Evolutionary conservation across 1,139 yeast species (phyloP), one percentile per base, ranked within the genome.

Genomic region (Yueomyces sp.): DNA sequence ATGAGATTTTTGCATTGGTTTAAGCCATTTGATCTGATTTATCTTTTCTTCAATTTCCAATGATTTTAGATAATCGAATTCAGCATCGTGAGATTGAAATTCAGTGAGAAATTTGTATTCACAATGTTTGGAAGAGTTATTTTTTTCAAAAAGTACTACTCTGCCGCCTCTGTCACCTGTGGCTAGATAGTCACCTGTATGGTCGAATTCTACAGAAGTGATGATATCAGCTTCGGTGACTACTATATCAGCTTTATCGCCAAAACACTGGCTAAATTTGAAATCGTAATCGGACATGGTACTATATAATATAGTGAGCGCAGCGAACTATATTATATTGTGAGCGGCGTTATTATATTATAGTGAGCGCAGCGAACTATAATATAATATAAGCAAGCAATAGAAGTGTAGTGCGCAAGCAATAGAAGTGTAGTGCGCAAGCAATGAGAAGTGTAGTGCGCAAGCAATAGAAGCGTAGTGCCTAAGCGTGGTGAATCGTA

Each of bases 81-180:
- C 98, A 7, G 98, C 96, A 63, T 93, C 99, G 65, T 93, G 99
- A 60, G 91, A 78, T 68, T 93, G 99, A 63, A 93, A 93, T 64
- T 93, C 99, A 28, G 98, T 91, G 61, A 85, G 82, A 65, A 93
- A 93, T 57, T 86, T 78, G 67, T 93, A 93, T 63, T 93, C 98
- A 63, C 97, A 91, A 47, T 60, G 59, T 61, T 79, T 78, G 60
- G 83, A 69, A 25, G 35, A 65, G 53, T 79, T 81, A 62, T 86
- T 87, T 54, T 97, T 75, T 64, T 91, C 97, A 65, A 93, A 93
- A 45, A 93, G 67, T 11, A 93, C 99, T 37, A 93, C 96, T 53
- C 99, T 75, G 28, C 99, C 99, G 41, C 99, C 99, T 59, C 91
- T 81, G 66, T 93, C 99, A 48, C 99, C 99, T 2, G 98, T 91